Percentiles rank a stretch among this genome's conserved stretches.
Conservation (phyloP, 2,329 filamentous ascomycete species). For the Pestalotiopsis sp. region DNA sequence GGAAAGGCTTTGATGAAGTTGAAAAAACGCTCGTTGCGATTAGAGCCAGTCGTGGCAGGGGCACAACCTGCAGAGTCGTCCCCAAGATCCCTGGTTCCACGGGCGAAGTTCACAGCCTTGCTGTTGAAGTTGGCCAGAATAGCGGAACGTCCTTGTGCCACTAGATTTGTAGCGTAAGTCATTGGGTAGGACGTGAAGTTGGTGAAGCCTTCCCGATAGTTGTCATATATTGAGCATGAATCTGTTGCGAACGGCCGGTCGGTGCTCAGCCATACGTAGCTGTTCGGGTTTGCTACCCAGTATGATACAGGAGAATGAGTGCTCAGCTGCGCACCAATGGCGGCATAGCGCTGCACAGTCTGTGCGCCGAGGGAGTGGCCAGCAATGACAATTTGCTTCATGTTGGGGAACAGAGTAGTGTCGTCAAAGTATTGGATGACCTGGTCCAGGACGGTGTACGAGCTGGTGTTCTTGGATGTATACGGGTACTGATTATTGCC, state of each 20-base stretch:
- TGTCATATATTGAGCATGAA: conserved; percentile 1
- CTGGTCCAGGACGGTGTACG: conserved; percentile 8
- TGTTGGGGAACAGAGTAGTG: conserved; percentile 6
- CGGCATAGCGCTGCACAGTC: conserved; percentile 11
- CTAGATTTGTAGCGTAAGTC: conserved; percentile 4
- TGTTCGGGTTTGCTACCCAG: conserved; percentile 10
- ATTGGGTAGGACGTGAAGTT: conserved; percentile 4
- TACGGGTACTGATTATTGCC: conserved; percentile 12
- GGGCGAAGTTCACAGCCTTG: conserved; percentile 1
- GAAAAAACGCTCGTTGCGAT: conserved; percentile 12
- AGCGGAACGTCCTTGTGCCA: not conserved
- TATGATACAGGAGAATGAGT: conserved; percentile 6
- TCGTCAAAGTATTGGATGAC: conserved; percentile 12
- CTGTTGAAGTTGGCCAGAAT: conserved; percentile 8
- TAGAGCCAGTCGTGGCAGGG: conserved; percentile 7
- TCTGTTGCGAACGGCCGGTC: conserved; percentile 10
- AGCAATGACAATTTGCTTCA: conserved; percentile 11
- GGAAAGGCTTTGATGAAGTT: conserved; percentile 12
- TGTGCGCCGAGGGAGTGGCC: conserved; percentile 12
- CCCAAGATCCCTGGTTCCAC: conserved; percentile 5
- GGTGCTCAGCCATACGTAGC: conserved; percentile 5
- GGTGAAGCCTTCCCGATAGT: conserved; percentile 10
- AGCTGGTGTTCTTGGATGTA: not conserved
- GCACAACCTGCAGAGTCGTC: conserved; percentile 9
- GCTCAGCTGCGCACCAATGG: conserved; percentile 7